Conservation (phyloP, 768 basidiomycete genomes). For the Steccherinum ochraceum region DNA sequence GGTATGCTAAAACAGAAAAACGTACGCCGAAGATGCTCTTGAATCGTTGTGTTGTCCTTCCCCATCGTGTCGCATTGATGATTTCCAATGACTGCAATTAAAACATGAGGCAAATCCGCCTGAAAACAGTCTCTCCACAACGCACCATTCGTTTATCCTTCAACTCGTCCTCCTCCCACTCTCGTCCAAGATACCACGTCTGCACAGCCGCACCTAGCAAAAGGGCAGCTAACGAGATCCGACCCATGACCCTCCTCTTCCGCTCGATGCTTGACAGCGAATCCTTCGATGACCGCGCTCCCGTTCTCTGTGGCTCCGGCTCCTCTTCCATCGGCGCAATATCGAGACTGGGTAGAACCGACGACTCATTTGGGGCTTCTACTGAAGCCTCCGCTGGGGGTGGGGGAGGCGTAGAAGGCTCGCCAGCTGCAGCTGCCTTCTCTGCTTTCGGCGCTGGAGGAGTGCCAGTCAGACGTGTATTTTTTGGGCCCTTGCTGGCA, state of each 20-base stretch:
- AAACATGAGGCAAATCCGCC: no score
- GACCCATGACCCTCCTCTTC: constrained; percentile 49
- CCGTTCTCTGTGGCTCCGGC: constrained; percentile 51
- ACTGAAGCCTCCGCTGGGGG: neutral
- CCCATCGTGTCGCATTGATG: constrained; percentile 60
- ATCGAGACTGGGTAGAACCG: constrained; percentile 48
- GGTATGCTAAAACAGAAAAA: constrained; percentile 6
- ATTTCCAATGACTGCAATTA: no score
- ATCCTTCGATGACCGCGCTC: constrained; percentile 73
- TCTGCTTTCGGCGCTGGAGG: neutral
- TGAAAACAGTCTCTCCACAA: no score
- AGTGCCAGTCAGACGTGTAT: neutral
- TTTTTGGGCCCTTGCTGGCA: neutral
- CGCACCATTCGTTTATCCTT: constrained; percentile 56
- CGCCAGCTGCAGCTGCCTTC: neutral
- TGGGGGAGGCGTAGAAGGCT: constrained; percentile 1
- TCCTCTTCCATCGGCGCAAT: constrained; percentile 52
- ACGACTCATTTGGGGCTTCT: neutral
- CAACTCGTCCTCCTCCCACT: constrained; percentile 73
- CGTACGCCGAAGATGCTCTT: constrained; percentile 64
- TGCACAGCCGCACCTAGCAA: constrained; percentile 51
- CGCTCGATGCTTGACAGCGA: constrained; percentile 76
- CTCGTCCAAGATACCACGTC: constrained; percentile 63
- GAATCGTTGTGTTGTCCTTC: constrained; percentile 56
- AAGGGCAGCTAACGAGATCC: constrained; percentile 48